phyloP scores from a whole-genome alignment of 768 basidiomycete genomes.

The Phaeotremella fagi region DNA sequence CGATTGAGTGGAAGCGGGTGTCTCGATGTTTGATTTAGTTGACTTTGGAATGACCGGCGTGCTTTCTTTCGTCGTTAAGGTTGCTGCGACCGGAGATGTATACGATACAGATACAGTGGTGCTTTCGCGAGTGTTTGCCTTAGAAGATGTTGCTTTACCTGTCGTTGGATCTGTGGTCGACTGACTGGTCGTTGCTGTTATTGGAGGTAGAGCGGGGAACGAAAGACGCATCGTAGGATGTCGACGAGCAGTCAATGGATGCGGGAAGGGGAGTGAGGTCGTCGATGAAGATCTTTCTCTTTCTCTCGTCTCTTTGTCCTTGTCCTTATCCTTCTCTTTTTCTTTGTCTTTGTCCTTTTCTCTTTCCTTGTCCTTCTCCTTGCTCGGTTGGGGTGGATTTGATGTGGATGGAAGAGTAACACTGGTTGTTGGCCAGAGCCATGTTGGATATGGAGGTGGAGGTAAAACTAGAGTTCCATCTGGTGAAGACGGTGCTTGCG shows the following conservation, averaged over 20 bases:
- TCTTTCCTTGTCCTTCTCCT: no score
- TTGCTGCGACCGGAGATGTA: neutral
- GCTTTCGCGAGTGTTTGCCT: neutral
- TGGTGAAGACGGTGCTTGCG: neutral
- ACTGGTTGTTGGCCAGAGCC: constrained; percentile 43
- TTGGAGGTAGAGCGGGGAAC: neutral
- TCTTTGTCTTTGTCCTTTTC: no score
- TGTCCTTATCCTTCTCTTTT: no score
- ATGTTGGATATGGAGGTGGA: constrained; percentile 24
- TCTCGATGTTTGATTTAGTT: neutral
- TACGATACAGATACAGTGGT: neutral
- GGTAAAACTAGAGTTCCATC: constrained; percentile 24
- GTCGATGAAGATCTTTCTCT: neutral
- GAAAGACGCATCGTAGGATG: constrained; percentile 38
- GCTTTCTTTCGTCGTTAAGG: neutral
- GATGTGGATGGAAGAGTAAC: neutral
- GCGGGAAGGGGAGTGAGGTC: constrained; percentile 25
- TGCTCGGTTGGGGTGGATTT: neutral
- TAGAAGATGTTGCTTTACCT: neutral
- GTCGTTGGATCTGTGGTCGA: constrained; percentile 1
- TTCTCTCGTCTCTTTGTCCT: no score
- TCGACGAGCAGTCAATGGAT: constrained; percentile 24
- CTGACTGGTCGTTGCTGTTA: neutral
- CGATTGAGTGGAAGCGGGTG: neutral
- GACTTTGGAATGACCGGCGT: no score